phyloP scores from a whole-genome alignment of 352 stramenopile genomes.

The Globisporangium recalcitrans region DNA sequence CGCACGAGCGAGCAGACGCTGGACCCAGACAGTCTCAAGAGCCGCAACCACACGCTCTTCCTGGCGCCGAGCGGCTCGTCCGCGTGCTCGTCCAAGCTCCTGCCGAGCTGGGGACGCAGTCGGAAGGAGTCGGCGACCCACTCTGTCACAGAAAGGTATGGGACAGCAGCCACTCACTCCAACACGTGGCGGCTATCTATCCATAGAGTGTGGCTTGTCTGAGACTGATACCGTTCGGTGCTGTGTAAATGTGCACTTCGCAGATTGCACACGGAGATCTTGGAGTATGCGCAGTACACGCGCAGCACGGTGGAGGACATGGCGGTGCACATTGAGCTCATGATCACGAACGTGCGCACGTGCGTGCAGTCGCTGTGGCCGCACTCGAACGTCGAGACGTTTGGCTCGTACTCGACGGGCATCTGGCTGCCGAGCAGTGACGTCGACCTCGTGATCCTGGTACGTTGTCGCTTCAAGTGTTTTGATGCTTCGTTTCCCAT shows the following conservation, averaged over 20 bases:
- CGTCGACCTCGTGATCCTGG: conserved; percentile 80
- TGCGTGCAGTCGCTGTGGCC: conserved; percentile 72
- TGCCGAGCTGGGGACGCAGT: conserved; percentile 32
- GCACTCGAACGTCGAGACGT: conserved; percentile 71
- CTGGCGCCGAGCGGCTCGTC: conserved; percentile 29
- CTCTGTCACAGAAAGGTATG: conserved; percentile 27
- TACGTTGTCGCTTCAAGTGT: conserved; percentile 15
- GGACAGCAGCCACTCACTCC: background rate
- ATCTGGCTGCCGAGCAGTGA: conserved; percentile 86
- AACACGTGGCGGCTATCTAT: background rate
- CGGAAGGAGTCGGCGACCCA: conserved; percentile 16
- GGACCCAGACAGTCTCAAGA: conserved; percentile 60
- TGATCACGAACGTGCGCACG: conserved; percentile 66
- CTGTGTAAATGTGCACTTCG: background rate
- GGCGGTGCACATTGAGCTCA: conserved; percentile 79
- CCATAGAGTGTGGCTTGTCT: background rate
- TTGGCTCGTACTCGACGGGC: conserved; percentile 82
- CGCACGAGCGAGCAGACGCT: conserved; percentile 14
- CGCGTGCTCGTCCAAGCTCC: conserved; percentile 19
- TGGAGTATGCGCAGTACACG: conserved; percentile 72
- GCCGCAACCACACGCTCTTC: conserved; percentile 64
- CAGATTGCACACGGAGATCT: conserved; percentile 69
- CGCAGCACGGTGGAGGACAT: conserved; percentile 65
- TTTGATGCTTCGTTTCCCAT: background rate
- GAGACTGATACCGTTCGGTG: background rate